Base-by-base conservation (phyloP, 352 stramenopile species). In the Globisporangium nodosum region DNA sequence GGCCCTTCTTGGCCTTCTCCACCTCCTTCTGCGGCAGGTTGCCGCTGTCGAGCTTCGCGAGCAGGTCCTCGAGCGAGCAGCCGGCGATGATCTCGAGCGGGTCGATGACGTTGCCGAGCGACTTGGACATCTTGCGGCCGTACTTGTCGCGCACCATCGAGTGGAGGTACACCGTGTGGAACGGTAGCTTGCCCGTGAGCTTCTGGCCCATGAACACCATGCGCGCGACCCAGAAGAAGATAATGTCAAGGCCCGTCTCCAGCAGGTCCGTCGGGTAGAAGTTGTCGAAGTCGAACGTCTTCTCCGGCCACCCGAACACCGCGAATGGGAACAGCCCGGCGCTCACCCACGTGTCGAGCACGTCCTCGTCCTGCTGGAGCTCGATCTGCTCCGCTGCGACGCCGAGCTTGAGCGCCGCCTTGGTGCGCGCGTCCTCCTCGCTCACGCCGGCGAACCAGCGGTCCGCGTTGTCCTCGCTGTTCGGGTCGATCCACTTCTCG, bases 101-200 rank as follows among this genome's bases (percentile, higher is more conserved):
- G 71, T 99, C 96, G 24, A 99, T 88, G 2, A 99, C 97, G 71
- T 99, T 99, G 33, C 97, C 97, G 64, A 99, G 96, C 58, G 93
- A 99, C 79, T 99, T 99, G 24, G 96, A 99, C 97, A 99, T 99
- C 78, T 99, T 99, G 59, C 79, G 96, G n/a, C 97, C 97, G 72
- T 98, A 96, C 62, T 95, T 97, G 78, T 99, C 97, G 51, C 97
- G 90, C 50, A 99, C 97, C 71, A 99, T 97, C 56, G 96, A 97
- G 86, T 99, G 96, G 46, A 99, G 68, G 67, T 98, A 99, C 53
- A 99, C 89, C 5, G 90, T 96, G 66, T 97, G 85, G 76, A 99
- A 99, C 30, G 97, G 97, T 64, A 97, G 83, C 63, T 98, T 95
- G 33, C 90, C 96, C 27, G 94, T 99, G 13, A 99, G 80, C 69